phyloP scores from a whole-genome alignment of 169 alveolate genomes.

The Plasmodium falciparum region DNA sequence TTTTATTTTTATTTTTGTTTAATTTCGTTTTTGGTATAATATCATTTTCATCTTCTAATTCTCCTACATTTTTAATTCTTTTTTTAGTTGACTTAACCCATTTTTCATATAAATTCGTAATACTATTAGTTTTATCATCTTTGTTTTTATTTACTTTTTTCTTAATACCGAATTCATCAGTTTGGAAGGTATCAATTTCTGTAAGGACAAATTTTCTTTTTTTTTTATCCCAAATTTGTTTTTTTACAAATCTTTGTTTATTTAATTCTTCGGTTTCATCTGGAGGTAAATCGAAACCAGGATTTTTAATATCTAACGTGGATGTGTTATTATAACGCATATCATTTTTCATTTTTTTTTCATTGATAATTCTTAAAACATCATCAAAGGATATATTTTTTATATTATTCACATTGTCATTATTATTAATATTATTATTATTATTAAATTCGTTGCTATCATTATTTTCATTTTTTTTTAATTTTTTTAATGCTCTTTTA shows the following conservation, averaged over 20 bases:
- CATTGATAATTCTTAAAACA: constrained; percentile 65
- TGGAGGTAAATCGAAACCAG: constrained; percentile 80
- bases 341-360: constrained; percentile 41
- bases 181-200: constrained; percentile 63
- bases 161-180: neutral
- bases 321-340: neutral
- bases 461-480: neutral
- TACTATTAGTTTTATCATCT: constrained; percentile 17
- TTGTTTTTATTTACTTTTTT: constrained; percentile 47
- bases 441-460: neutral
- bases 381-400: constrained; percentile 63
- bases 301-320: constrained; percentile 56
- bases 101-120: constrained; percentile 77
- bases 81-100: constrained; percentile 81
- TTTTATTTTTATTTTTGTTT: too few relatives aligned
- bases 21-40: neutral
- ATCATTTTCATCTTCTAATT: constrained; percentile 72
- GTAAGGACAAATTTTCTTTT: constrained; percentile 74
- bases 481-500: constrained; percentile 58
- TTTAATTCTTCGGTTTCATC: constrained; percentile 82
- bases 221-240: constrained; percentile 77
- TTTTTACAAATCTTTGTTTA: constrained; percentile 76
- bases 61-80: constrained; percentile 81
- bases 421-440: neutral
- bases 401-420: neutral